Evolutionary conservation across 805 yeast genomes (phyloP).

Genomic region (Metschnikowia koreensis): DNA sequence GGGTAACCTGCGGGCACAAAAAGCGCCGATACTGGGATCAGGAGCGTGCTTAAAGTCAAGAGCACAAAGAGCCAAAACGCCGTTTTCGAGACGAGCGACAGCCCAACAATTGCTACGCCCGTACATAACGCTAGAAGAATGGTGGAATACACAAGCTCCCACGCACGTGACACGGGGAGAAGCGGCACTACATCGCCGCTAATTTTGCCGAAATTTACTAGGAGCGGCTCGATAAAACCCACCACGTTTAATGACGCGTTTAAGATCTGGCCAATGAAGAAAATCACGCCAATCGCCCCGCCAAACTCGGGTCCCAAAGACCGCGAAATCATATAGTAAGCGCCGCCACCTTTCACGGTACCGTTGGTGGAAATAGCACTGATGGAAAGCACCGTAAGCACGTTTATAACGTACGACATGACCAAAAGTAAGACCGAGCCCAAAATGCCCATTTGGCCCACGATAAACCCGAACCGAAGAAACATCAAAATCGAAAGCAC

Average conservation of each 20-base stretch:
- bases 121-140: conserved; percentile 68
- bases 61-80: conserved; percentile 72
- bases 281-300: conserved; percentile 93
- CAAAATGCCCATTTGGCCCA: conserved; percentile 89
- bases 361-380: conserved; percentile 98
- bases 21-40: conserved; percentile 77
- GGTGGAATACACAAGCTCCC: conserved; percentile 71
- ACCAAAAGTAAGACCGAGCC: conserved; percentile 70
- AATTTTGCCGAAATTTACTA: conserved; percentile 68
- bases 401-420: conserved; percentile 75
- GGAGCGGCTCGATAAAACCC: conserved; percentile 88
- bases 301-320: conserved; percentile 98
- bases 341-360: conserved; percentile 97
- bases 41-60: conserved; percentile 66
- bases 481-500: conserved; percentile 94
- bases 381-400: conserved; percentile 83
- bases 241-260: conserved; percentile 92
- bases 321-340: conserved; percentile 94
- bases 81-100: conserved; percentile 76
- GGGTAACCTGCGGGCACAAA: conserved; percentile 58
- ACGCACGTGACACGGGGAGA: conserved; percentile 70
- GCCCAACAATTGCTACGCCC: conserved; percentile 74
- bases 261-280: conserved; percentile 90
- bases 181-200: conserved; percentile 55
- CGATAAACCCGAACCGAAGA: conserved; percentile 88